Evolutionary conservation across 2,329 filamentous ascomycete species (phyloP).

Genomic region (Cercospora brassicicola): DNA sequence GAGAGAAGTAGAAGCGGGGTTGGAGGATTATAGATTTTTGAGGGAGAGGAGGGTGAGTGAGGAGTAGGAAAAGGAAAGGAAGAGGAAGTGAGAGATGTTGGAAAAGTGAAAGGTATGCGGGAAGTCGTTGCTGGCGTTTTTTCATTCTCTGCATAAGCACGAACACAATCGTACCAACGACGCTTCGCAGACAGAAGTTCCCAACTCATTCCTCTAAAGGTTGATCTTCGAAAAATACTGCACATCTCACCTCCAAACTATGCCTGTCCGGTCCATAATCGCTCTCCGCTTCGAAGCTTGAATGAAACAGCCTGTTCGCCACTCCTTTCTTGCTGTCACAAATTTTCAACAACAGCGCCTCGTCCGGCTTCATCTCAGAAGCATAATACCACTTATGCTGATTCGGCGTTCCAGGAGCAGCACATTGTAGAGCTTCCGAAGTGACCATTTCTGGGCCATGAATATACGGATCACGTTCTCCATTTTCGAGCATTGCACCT

Average conservation of each 20-base stretch:
- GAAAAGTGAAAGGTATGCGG: no score
- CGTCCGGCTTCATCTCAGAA: slow-evolving; percentile 7
- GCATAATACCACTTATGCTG: slow-evolving; percentile 13
- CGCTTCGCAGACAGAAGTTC: neutral
- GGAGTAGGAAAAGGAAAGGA: neutral
- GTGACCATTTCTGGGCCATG: neutral
- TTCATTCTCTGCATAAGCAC: no score
- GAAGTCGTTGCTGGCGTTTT: neutral
- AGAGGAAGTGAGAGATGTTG: no score
- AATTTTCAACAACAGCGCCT: slow-evolving; percentile 10
- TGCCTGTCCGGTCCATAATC: slow-evolving; percentile 11
- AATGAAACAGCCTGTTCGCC: neutral
- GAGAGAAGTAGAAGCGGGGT: neutral
- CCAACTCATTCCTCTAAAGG: neutral
- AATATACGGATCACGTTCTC: neutral
- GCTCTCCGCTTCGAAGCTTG: neutral
- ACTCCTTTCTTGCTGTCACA: slow-evolving; percentile 3
- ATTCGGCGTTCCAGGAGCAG: neutral
- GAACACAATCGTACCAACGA: no score
- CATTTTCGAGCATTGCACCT: neutral
- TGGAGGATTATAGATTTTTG: neutral
- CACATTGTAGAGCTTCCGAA: neutral
- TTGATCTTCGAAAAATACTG: slow-evolving; percentile 11
- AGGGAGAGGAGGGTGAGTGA: neutral
- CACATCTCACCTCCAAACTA: slow-evolving; percentile 11